phyloP scores from a whole-genome alignment of 371 early-diverging fungal genomes.

The Gilbertella persicaria region DNA sequence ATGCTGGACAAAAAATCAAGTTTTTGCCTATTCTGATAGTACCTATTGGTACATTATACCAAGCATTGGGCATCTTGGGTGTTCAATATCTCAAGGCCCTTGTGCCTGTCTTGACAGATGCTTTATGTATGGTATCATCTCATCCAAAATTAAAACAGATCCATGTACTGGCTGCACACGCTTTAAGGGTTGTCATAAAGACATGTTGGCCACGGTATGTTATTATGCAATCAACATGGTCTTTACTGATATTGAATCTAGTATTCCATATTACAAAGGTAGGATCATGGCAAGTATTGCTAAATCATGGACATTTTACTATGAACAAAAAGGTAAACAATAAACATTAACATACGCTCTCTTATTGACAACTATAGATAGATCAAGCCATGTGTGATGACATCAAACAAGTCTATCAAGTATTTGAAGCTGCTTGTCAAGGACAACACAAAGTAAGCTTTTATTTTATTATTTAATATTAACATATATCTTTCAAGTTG shows the following conservation, averaged over 20 bases:
- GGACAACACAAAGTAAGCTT: conserved; percentile 17
- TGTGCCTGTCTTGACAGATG: conserved; percentile 16
- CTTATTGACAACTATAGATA: background rate
- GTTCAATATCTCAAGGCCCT: conserved; percentile 39
- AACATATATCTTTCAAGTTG: background rate
- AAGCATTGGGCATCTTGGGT: conserved; percentile 23
- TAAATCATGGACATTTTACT: conserved; percentile 29
- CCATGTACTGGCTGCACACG: conserved; percentile 16
- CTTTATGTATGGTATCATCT: conserved; percentile 7
- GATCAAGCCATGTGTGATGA: conserved; percentile 18
- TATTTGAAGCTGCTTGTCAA: conserved; percentile 27
- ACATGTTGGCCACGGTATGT: conserved; percentile 43
- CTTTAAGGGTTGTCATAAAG: conserved; percentile 25
- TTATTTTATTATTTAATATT: background rate
- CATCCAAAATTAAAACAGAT: conserved; percentile 11
- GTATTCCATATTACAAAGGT: conserved; percentile 26
- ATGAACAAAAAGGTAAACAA: conserved; percentile 6
- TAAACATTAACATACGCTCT: too few species aligned
- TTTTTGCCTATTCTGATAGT: conserved; percentile 21
- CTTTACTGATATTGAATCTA: background rate
- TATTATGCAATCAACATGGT: background rate
- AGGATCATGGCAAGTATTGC: conserved; percentile 27
- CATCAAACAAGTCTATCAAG: conserved; percentile 14
- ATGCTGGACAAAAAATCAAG: conserved; percentile 26
- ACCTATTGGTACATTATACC: conserved; percentile 22